Conservation (phyloP, 2,329 filamentous ascomycete genomes). For the Cladobotryum protrusum region DNA sequence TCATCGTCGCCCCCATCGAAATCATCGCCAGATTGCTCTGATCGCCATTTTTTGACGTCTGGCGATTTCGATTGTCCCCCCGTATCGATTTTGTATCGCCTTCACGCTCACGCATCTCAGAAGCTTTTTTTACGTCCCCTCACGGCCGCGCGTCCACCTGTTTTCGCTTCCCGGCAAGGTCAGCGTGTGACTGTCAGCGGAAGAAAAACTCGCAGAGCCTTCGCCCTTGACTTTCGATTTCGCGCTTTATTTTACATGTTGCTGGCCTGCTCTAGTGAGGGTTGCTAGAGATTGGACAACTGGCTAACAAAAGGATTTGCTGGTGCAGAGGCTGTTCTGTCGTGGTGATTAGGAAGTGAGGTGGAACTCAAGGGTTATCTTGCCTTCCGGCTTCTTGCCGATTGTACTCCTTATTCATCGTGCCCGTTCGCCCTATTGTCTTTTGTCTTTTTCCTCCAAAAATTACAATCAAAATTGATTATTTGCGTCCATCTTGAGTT, state of each 20-base stretch:
- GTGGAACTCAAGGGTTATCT: constrained; percentile 31
- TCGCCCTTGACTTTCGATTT: no score
- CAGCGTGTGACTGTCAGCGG: no score
- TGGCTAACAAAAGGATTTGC: constrained; percentile 24
- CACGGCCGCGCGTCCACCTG: background rate
- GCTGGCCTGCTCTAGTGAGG: constrained; percentile 20
- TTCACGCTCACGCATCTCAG: background rate
- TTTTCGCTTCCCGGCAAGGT: background rate
- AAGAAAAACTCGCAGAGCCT: no score
- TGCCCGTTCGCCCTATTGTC: constrained; percentile 30
- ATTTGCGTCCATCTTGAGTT: constrained; percentile 33
- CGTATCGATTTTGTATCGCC: constrained; percentile 1
- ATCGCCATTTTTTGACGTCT: background rate
- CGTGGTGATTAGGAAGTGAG: constrained; percentile 31
- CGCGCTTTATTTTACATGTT: constrained; percentile 8
- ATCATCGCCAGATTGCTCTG: constrained; percentile 14
- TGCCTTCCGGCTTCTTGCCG: constrained; percentile 28
- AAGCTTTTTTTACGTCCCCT: background rate
- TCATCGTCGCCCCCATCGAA: constrained; percentile 13
- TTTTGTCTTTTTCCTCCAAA: constrained; percentile 28
- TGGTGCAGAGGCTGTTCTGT: constrained; percentile 24
- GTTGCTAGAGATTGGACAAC: constrained; percentile 17
- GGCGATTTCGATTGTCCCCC: background rate
- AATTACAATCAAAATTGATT: constrained; percentile 50
- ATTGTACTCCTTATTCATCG: constrained; percentile 36